Percentiles rank a stretch among this genome's conserved stretches.
Evolutionary conservation across 352 stramenopile genomes (phyloP).

Genomic region (Phytophthora chlamydospora): DNA sequence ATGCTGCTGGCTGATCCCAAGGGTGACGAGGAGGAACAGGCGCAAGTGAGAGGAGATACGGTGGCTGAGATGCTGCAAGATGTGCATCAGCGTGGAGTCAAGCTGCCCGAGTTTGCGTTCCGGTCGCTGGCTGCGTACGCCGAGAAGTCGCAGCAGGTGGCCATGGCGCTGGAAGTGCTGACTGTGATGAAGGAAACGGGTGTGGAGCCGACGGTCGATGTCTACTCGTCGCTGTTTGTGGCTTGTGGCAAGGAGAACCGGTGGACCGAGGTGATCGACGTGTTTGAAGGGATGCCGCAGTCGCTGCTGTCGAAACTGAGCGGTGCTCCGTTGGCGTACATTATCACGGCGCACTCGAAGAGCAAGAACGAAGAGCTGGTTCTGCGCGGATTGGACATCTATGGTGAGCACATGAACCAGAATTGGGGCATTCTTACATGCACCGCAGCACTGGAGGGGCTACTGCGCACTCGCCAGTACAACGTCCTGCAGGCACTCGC

Average conservation of each 20-base stretch:
- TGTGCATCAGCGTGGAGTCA: constrained; percentile 45
- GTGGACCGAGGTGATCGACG: constrained; percentile 50
- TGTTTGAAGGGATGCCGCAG: constrained; percentile 58
- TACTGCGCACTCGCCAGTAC: constrained; percentile 52
- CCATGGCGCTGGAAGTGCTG: constrained; percentile 56
- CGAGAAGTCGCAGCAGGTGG: constrained; percentile 50
- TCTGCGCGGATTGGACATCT: constrained; percentile 49
- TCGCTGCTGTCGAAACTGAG: constrained; percentile 34
- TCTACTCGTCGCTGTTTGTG: constrained; percentile 70
- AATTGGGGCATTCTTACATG: constrained; percentile 50
- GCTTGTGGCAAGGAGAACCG: constrained; percentile 58
- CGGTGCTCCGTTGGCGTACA: constrained; percentile 37
- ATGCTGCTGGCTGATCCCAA: background rate
- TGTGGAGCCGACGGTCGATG: constrained; percentile 49
- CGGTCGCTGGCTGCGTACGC: constrained; percentile 61
- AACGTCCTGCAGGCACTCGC: constrained; percentile 46
- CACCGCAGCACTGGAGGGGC: constrained; percentile 49
- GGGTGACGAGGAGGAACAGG: background rate
- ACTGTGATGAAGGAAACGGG: constrained; percentile 41
- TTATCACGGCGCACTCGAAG: constrained; percentile 67
- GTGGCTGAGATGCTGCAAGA: constrained; percentile 48
- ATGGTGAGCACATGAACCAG: constrained; percentile 30
- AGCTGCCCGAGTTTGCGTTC: constrained; percentile 66
- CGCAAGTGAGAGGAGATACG: background rate
- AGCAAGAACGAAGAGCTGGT: constrained; percentile 29